Evolutionary conservation across 805 yeast genomes (phyloP).

Genomic region (Candida endomychidarum): DNA sequence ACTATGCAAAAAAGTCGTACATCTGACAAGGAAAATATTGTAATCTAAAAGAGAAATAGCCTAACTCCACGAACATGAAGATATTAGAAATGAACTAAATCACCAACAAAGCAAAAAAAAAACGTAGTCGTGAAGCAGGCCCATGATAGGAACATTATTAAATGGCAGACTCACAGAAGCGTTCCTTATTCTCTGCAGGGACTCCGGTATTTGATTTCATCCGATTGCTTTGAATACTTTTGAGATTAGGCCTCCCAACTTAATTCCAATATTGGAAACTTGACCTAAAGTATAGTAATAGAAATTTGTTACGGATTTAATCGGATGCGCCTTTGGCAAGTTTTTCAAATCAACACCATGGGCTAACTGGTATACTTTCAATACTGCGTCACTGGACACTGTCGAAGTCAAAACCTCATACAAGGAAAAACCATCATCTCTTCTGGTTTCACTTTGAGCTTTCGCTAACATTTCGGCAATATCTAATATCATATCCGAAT

Average conservation of each 20-base stretch:
- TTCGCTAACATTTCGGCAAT: conserved; percentile 3
- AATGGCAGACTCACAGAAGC: too few relatives aligned
- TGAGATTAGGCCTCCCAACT: background rate
- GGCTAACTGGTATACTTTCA: conserved; percentile 1
- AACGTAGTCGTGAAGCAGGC: too few relatives aligned
- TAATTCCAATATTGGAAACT: background rate
- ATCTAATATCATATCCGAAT: conserved; percentile 8
- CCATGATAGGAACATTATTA: too few relatives aligned
- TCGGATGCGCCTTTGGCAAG: background rate
- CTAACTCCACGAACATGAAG: too few relatives aligned
- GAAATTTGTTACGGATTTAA: conserved; percentile 1
- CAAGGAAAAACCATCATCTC: background rate
- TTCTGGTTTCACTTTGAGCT: background rate
- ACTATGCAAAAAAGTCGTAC: too few relatives aligned
- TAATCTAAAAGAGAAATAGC: too few relatives aligned
- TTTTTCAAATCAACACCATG: background rate
- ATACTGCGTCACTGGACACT: conserved; percentile 1
- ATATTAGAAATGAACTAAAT: too few relatives aligned
- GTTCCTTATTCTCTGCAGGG: too few relatives aligned
- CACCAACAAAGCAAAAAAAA: too few relatives aligned
- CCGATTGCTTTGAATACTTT: background rate
- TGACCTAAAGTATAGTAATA: conserved; percentile 1
- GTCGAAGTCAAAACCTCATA: conserved; percentile 2
- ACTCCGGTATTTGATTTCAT: too few relatives aligned
- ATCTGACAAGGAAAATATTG: too few relatives aligned